Evolutionary conservation across 495 filamentous ascomycete genomes (phyloP).

Genomic region (Bathelium albidoporum): DNA sequence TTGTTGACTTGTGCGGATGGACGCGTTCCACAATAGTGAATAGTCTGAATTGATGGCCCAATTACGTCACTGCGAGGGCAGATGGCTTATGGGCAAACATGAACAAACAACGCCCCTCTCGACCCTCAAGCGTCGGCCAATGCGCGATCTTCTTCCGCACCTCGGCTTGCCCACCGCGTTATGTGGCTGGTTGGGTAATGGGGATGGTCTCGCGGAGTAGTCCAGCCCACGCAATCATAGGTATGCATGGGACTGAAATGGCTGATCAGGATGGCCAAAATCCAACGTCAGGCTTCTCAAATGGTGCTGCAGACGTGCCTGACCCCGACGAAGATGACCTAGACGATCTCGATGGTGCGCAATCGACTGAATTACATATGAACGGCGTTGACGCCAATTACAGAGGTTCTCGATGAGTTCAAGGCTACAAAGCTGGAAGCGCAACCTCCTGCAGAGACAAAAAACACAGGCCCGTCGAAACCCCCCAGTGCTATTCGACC

Average conservation of each 20-base stretch:
- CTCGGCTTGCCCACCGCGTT: neutral
- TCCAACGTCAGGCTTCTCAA: constrained; percentile 7
- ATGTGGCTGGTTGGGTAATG: too few relatives aligned
- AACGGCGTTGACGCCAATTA: neutral
- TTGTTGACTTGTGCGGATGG: too few relatives aligned
- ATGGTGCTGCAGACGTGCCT: constrained; percentile 41
- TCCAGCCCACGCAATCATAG: neutral
- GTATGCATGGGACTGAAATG: neutral
- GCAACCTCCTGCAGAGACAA: constrained; percentile 32
- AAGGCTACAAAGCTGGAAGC: constrained; percentile 43
- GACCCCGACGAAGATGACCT: constrained; percentile 81
- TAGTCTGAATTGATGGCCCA: too few relatives aligned
- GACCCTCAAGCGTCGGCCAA: neutral
- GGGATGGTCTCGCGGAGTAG: too few relatives aligned
- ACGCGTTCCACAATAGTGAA: too few relatives aligned
- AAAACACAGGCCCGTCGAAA: constrained; percentile 32
- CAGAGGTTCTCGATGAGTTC: constrained; percentile 91
- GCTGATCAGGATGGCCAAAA: constrained; percentile 5
- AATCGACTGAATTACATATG: neutral
- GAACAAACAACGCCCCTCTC: neutral
- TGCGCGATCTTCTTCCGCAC: neutral
- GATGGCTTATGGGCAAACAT: too few relatives aligned
- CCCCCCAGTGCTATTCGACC: constrained; percentile 20
- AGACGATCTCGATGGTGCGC: constrained; percentile 78
- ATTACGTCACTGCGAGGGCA: too few relatives aligned